These are phyloP conservation scores for Penicillium polonicum DNA, from an alignment of 2,329 filamentous ascomycete species.

Conservation along the genomic window DNA sequence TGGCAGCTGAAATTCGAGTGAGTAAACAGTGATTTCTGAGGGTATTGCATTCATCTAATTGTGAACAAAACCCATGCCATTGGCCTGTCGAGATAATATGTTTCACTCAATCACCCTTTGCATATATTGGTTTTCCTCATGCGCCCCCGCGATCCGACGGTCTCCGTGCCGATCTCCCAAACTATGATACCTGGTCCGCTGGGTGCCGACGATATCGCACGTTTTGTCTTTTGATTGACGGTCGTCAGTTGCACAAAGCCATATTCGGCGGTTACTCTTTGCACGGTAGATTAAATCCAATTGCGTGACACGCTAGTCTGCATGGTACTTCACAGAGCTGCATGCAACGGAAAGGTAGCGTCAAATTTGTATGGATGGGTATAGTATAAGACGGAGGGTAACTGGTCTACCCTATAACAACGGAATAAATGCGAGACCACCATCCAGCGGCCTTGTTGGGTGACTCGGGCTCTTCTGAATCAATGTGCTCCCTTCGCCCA, in stretches of 20 bases:
- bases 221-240: too few relatives aligned
- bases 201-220: not conserved
- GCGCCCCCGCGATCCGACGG: conserved; percentile 21
- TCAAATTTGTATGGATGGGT: not conserved
- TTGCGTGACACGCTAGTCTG: not conserved
- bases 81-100: not conserved
- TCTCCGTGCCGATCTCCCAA: conserved; percentile 20
- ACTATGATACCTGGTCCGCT: not conserved
- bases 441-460: conserved; percentile 9
- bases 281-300: not conserved
- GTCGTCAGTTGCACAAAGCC: not conserved
- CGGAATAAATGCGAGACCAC: conserved; percentile 21
- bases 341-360: not conserved
- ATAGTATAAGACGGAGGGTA: not conserved
- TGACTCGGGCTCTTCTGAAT: conserved; percentile 11
- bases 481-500: conserved; percentile 30
- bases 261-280: not conserved
- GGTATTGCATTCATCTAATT: too few relatives aligned
- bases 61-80: too few relatives aligned
- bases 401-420: conserved; percentile 26
- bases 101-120: not conserved
- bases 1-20: not conserved
- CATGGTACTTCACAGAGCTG: not conserved
- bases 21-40: not conserved
- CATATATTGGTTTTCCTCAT: not conserved